Evolutionary conservation across 306 rosid species (phyloP).

Genomic region (Castanea mollissima): DNA sequence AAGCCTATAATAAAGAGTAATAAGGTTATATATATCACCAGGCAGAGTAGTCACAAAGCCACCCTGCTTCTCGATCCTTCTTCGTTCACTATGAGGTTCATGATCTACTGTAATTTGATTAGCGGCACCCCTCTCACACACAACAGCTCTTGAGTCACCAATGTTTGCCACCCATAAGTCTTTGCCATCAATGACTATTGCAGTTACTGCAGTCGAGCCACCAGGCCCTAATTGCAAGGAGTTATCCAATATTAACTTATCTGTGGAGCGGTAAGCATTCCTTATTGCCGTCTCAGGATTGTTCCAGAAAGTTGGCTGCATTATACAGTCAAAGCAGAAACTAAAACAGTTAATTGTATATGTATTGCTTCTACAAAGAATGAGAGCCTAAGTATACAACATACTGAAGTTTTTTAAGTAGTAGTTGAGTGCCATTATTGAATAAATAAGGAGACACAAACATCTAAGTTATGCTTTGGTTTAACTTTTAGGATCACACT

Average conservation of each 20-base stretch:
- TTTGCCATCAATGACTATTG: constrained; percentile 17
- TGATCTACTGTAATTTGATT: constrained; percentile 17
- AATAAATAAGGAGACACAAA: not conserved
- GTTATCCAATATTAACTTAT: constrained; percentile 10
- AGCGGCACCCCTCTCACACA: constrained; percentile 7
- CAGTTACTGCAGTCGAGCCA: constrained; percentile 25
- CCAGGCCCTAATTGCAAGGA: constrained; percentile 14
- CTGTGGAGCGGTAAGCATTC: constrained; percentile 14
- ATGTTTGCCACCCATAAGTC: constrained; percentile 17
- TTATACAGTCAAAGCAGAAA: not conserved
- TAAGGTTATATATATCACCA: not conserved
- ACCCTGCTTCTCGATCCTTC: constrained; percentile 15
- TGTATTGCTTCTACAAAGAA: not conserved
- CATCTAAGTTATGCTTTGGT: not conserved
- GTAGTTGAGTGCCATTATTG: not conserved
- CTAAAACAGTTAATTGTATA: not conserved
- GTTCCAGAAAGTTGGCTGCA: constrained; percentile 9
- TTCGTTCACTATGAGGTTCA: constrained; percentile 22
- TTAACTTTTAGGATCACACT: not conserved
- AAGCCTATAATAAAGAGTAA: not conserved
- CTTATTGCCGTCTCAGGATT: constrained; percentile 1
- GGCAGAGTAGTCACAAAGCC: constrained; percentile 21
- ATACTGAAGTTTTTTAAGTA: not conserved
- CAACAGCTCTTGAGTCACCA: constrained; percentile 18
- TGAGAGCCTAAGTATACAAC: not conserved